Base-by-base conservation (phyloP, 2,329 filamentous ascomycete genomes). In the Colletotrichum theobromicola region DNA sequence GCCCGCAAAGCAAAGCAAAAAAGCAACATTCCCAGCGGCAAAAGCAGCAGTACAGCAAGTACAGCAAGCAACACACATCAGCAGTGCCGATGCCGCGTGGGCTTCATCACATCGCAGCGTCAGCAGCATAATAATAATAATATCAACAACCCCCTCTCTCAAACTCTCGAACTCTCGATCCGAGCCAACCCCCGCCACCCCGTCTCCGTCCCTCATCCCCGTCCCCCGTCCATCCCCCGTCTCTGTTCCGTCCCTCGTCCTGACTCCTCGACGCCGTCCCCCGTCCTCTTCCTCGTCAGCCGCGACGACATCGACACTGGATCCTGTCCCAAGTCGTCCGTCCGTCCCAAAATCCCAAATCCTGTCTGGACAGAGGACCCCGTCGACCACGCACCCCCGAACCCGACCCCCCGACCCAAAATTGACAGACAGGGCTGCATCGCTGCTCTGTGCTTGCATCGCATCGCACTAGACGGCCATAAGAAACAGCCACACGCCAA, bases 401-500 rank as follows among this genome's bases (percentile, higher is more conserved):
- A 16, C 58, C 34, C 24, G 30, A 12, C 63, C 30, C 30, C 42
- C 24, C 30, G 37, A 63, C 32, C 30, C 15, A 7, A 62, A 68
- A 34, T 57, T 55, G 65, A 72, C 70, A 69, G 37, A 72, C 70
- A 72, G 70, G 70, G 70, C 70, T 72, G 70, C 70, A 69, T 72
- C 21, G 65, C 65, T 70, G 64, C 55, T 61, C 34, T 35, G 64
- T 72, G 63, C 69, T 62, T 72, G 70, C 64, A 72, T 68, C 30
- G 70, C 64, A 72, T 68, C 30, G 30, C 69, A 37, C 69, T 35
- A 72, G 67, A 68, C 37, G n/a, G 66, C 35, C 61, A 42, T 35
- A 42, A 53, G 37, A 60, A 61, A 71, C 71, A 70, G 71, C 67
- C 60, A 70, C 67, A 53, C 50, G 60, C 71, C 67, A 70, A 60